Evolutionary conservation across 345 rosid genomes (phyloP).

Genomic region (Noccaea caerulescens): DNA sequence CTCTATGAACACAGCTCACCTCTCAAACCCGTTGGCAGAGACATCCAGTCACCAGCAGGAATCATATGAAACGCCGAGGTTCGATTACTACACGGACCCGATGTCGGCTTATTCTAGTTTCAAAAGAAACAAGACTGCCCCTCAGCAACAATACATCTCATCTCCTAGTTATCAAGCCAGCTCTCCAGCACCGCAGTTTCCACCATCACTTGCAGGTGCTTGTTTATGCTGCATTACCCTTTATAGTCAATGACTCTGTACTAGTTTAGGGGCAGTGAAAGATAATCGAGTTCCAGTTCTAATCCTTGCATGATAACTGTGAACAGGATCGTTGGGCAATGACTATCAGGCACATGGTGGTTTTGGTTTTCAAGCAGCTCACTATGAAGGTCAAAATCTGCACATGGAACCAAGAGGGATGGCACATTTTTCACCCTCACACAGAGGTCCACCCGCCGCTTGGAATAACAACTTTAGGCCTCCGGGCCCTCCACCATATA

Average conservation of each 20-base stretch:
- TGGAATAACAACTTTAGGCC: slow-evolving; percentile 50
- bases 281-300: slow-evolving; percentile 11
- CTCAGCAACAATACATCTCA: slow-evolving; percentile 38
- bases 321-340: slow-evolving; percentile 51
- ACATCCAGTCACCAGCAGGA: slow-evolving; percentile 45
- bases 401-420: slow-evolving; percentile 49
- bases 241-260: not conserved
- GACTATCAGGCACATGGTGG: slow-evolving; percentile 53
- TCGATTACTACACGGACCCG: slow-evolving; percentile 82
- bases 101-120: slow-evolving; percentile 75
- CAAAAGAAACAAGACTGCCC: slow-evolving; percentile 46
- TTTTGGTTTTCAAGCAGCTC: slow-evolving; percentile 50
- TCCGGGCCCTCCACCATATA: slow-evolving; percentile 37
- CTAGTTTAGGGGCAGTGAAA: not conserved
- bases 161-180: slow-evolving; percentile 40
- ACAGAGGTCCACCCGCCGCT: slow-evolving; percentile 49
- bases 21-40: slow-evolving; percentile 71
- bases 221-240: not conserved
- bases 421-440: slow-evolving; percentile 48
- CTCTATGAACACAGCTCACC: slow-evolving; percentile 46
- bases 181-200: slow-evolving; percentile 38
- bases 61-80: slow-evolving; percentile 52
- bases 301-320: slow-evolving; percentile 36
- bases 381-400: slow-evolving; percentile 39
- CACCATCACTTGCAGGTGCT: slow-evolving; percentile 47